Percentiles rank a stretch among this genome's conserved stretches.
phyloP scores from a whole-genome alignment of 73 alveolate genomes.

The Tetrahymena elliotti region DNA sequence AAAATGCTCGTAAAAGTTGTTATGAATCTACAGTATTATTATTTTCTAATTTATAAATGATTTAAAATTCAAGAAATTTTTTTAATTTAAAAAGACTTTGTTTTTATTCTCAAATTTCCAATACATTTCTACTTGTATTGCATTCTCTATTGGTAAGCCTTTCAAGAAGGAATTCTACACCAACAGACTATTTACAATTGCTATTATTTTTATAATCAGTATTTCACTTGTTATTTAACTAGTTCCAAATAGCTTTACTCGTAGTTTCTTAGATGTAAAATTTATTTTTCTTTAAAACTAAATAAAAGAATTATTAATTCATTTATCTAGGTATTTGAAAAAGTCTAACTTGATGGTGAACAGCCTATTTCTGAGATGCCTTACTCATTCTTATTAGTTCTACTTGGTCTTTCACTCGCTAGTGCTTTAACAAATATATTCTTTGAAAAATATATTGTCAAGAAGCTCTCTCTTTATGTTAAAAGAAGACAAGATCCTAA shows the following conservation, averaged over 20 bases:
- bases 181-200: slow-evolving; percentile 52
- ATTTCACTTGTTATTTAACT: neutral
- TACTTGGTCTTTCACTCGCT: neutral
- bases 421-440: neutral
- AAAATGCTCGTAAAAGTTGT: neutral
- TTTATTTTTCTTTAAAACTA: neutral
- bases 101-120: slow-evolving; percentile 66
- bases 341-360: neutral
- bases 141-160: slow-evolving; percentile 83
- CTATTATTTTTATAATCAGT: neutral
- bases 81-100: neutral
- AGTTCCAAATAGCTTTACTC: neutral
- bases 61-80: neutral
- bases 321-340: neutral
- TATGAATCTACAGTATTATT: neutral
- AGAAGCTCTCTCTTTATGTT: neutral
- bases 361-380: neutral
- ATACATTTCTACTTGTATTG: slow-evolving; percentile 64
- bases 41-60: neutral
- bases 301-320: neutral
- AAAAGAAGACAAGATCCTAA: neutral
- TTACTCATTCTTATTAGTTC: neutral
- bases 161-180: slow-evolving; percentile 77
- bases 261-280: neutral
- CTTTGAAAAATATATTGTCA: neutral